Percentiles rank a stretch among this genome's conserved stretches.
phyloP scores from a whole-genome alignment of 2,329 filamentous ascomycete genomes.

The Akanthomyces dipterigenus region DNA sequence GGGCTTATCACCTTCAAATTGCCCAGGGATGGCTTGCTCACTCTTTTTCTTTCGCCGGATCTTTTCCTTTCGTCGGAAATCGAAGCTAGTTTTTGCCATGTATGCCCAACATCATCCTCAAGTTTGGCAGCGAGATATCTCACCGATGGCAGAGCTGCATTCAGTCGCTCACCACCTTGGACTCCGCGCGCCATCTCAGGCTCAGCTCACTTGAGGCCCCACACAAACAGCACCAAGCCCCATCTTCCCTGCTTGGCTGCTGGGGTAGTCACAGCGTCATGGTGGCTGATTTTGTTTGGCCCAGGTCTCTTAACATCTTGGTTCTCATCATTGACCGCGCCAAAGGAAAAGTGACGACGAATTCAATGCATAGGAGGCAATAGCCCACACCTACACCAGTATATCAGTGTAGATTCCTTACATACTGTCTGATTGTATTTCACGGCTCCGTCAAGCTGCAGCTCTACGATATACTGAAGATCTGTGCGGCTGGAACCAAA shows the following conservation, averaged over 20 bases:
- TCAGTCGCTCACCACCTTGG: background rate
- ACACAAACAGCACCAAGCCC: background rate
- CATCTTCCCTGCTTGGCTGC: background rate
- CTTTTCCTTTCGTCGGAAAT: too few relatives aligned
- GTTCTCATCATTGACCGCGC: background rate
- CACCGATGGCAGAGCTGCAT: background rate
- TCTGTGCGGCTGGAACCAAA: background rate
- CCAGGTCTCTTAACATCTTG: background rate
- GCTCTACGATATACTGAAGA: background rate
- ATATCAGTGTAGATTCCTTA: background rate
- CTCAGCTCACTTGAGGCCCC: slow-evolving; percentile 1
- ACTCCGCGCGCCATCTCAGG: background rate
- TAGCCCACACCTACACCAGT: too few relatives aligned
- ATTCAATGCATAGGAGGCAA: too few relatives aligned
- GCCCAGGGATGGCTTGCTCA: too few relatives aligned
- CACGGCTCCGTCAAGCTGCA: background rate
- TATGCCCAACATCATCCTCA: background rate
- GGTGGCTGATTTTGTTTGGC: background rate
- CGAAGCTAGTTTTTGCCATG: too few relatives aligned
- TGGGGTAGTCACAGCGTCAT: background rate
- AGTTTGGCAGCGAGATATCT: background rate
- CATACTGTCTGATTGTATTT: too few relatives aligned
- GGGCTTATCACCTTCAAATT: too few relatives aligned
- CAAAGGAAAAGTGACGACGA: background rate
- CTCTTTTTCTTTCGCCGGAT: too few relatives aligned